These are phyloP conservation scores for Pleodorina starrii DNA, from an alignment of 139 green algal genomes.

Conservation along the genomic window DNA sequence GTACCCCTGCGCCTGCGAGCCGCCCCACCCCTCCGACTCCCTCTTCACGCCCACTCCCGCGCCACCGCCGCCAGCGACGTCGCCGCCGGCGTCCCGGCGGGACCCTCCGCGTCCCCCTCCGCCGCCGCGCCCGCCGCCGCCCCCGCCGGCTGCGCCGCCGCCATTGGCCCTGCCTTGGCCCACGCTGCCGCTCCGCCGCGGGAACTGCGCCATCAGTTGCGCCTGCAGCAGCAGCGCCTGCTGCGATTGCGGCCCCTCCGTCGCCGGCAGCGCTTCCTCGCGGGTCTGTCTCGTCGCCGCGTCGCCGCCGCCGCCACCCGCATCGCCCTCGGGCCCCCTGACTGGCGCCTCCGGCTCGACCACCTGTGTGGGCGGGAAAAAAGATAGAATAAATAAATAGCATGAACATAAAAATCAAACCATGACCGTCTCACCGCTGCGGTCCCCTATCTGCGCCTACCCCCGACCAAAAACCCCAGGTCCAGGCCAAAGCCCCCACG, in stretches of 20 bases:
- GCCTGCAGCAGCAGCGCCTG: background rate
- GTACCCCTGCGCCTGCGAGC: background rate
- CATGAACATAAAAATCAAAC: too few species aligned
- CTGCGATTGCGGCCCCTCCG: background rate
- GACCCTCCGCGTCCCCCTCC: background rate
- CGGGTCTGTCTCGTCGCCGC: background rate
- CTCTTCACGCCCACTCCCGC: background rate
- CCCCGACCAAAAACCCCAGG: too few species aligned
- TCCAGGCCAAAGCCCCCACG: too few species aligned
- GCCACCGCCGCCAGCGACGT: too few species aligned
- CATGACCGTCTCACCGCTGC: too few species aligned
- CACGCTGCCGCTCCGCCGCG: background rate
- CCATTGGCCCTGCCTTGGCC: background rate
- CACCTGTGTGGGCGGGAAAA: too few species aligned
- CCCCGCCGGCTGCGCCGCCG: background rate
- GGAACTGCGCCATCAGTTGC: constrained; percentile 24
- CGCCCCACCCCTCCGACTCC: background rate
- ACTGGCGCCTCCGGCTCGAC: background rate
- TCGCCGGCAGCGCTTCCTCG: background rate
- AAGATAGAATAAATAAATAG: too few species aligned
- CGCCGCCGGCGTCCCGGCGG: background rate
- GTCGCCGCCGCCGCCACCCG: background rate
- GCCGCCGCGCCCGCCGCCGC: too few species aligned
- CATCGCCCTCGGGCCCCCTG: background rate
- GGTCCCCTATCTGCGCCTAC: too few species aligned